These are phyloP conservation scores for Fusarium nygamai DNA, from an alignment of 2,329 filamentous ascomycete species.

Conservation along the genomic window DNA sequence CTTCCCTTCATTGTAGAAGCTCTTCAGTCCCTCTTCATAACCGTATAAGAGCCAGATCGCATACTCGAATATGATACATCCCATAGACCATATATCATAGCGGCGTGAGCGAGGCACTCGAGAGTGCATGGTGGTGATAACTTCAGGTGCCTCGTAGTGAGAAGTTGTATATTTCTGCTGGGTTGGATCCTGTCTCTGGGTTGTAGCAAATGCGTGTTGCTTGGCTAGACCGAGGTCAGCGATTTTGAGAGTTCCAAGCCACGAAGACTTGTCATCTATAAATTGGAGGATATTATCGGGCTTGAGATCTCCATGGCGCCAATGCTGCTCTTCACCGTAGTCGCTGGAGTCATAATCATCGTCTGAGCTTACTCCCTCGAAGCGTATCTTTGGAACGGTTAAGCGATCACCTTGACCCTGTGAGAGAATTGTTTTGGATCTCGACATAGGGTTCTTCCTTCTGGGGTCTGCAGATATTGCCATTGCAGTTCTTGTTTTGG, in stretches of 20 bases:
- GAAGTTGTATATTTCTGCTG: conserved; percentile 17
- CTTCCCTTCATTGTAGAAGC: not conserved
- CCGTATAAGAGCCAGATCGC: conserved; percentile 45
- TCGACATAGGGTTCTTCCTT: not conserved
- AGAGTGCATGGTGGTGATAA: not conserved
- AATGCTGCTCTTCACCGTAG: not conserved
- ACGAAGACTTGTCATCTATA: not conserved
- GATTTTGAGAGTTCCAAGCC: conserved; percentile 25
- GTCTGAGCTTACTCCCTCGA: not conserved
- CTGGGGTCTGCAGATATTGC: not conserved
- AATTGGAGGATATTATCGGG: conserved; percentile 30
- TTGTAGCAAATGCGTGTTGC: conserved; percentile 14
- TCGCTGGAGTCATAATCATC: not conserved
- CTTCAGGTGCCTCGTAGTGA: conserved; percentile 31
- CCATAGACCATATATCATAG: conserved; percentile 47
- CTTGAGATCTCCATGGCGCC: conserved; percentile 31
- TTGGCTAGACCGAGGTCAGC: conserved; percentile 25
- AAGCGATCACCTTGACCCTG: not conserved
- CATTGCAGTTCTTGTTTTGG: not conserved
- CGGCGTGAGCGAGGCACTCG: conserved; percentile 27
- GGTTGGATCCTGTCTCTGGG: not conserved
- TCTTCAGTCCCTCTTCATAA: not conserved
- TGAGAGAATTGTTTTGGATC: not conserved
- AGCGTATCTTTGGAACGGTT: not conserved
- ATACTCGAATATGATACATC: conserved; percentile 45